These are phyloP conservation scores for Pseudognaphalium luteoalbum DNA, from an alignment of 129 eudicot species.

Conservation along the genomic window DNA sequence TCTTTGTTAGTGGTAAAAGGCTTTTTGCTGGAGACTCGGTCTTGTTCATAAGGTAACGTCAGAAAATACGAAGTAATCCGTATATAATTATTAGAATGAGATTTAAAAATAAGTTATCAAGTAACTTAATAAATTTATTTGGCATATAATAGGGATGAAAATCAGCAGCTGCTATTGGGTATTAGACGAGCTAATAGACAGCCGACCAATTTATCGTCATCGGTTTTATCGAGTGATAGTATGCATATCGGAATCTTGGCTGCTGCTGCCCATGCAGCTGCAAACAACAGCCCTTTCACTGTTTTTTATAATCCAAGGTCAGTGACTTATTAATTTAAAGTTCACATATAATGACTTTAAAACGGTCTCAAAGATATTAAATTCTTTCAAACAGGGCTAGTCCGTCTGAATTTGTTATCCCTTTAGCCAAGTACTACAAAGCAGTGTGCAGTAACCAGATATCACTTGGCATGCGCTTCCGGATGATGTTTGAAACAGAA, in stretches of 20 bases:
- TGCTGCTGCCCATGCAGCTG: slow-evolving; percentile 99
- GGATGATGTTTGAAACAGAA: slow-evolving; percentile 99
- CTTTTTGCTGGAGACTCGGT: slow-evolving; percentile 97
- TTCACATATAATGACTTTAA: background rate
- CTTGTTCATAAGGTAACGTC: slow-evolving; percentile 78
- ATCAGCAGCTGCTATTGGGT: slow-evolving; percentile 86
- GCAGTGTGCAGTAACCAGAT: slow-evolving; percentile 75
- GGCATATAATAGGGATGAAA: slow-evolving; percentile 69
- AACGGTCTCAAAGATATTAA: background rate
- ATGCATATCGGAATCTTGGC: slow-evolving; percentile 98
- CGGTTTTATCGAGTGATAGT: slow-evolving; percentile 94
- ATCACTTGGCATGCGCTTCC: slow-evolving; percentile 95
- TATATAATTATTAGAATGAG: slow-evolving; percentile 3
- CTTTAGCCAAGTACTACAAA: slow-evolving; percentile 91
- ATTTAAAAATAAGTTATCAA: background rate
- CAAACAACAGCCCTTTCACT: slow-evolving; percentile 89
- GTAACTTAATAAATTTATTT: background rate
- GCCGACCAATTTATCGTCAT: slow-evolving; percentile 75
- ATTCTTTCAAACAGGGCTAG: slow-evolving; percentile 70
- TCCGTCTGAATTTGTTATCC: slow-evolving; percentile 94
- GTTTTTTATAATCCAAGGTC: slow-evolving; percentile 94
- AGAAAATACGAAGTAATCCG: background rate
- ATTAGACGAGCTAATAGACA: slow-evolving; percentile 92
- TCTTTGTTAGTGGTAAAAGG: slow-evolving; percentile 90
- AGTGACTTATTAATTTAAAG: background rate